phyloP scores from a whole-genome alignment of 257 asterid genomes.

The Ballota nigra region DNA sequence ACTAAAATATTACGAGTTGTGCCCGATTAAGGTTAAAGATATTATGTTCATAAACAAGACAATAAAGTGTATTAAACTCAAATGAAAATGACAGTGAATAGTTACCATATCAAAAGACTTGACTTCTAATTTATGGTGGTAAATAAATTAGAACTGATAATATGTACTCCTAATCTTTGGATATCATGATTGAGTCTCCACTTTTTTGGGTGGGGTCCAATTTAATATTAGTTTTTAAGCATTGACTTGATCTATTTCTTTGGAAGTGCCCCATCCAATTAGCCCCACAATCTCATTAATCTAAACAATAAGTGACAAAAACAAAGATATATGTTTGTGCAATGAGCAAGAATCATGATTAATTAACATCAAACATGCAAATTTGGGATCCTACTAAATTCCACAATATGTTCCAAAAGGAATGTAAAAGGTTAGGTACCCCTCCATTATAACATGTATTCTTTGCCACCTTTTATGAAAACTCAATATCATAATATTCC shows the following conservation, averaged over 20 bases:
- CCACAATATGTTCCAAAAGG: conserved; percentile 25
- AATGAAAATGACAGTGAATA: conserved; percentile 10
- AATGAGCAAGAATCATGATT: conserved; percentile 25
- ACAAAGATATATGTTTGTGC: conserved; percentile 17
- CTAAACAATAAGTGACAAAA: neutral
- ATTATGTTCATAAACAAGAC: neutral
- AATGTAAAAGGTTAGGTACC: conserved; percentile 28
- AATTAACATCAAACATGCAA: conserved; percentile 25
- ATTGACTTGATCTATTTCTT: conserved; percentile 36
- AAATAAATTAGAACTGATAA: neutral
- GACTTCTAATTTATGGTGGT: conserved; percentile 9
- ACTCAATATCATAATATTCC: too few species aligned
- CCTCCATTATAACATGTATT: conserved; percentile 28
- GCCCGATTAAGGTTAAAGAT: neutral
- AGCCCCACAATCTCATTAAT: conserved; percentile 8
- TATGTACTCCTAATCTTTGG: neutral
- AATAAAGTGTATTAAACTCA: too few species aligned
- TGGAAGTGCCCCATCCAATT: conserved; percentile 33
- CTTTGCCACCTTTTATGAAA: too few species aligned
- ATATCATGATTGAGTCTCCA: neutral
- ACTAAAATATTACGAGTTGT: neutral
- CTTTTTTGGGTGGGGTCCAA: conserved; percentile 18
- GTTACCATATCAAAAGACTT: neutral
- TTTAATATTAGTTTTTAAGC: conserved; percentile 9
- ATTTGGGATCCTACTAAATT: conserved; percentile 30